Base-by-base conservation (phyloP, 2,329 filamentous ascomycete species). In the Lecanoromycetidae sp. region DNA sequence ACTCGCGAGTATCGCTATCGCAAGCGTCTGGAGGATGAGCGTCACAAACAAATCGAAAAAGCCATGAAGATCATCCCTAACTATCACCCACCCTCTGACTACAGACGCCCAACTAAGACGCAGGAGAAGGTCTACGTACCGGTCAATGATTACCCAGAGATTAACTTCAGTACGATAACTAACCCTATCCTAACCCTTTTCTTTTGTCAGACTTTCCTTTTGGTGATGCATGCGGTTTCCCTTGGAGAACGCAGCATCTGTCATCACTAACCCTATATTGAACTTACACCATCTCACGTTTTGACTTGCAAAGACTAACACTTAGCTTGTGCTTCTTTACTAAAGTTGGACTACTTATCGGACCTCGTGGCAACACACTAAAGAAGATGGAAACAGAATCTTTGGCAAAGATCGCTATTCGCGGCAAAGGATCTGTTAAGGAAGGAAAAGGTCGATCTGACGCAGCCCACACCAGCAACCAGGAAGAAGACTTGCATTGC, bases 81-180 rank as follows among this genome's bases (percentile, higher is more conserved):
- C 79, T 98, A 98, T 67, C 87, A 96, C 65, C 91, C 91, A 61
- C 91, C 91, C 50, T 86, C 90, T 76, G 91, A 98, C 67, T 98
- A 98, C 69, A 87, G 91, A 67, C 86, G 91, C 61, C 91, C 91
- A 54, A 96, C 90, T 66, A 98, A 98, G 84, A 98, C 91, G 65
- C 91, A 98, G 71, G 91, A 98, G 77, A 98, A 98, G 77, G 93
- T 98, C 84, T 98, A 98, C 67, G 91, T 98, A 68, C 91, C 91
- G 66, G 91, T 98, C 74, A 98, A 98, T 79, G 91, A 98, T 71
- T 98, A 98, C 69, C 91, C 91, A 76, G 91, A 98, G 71, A 96
- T 98, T 82, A 98, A 98, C 83, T 98, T 98, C 87, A 98, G 91
- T 98, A 95, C 90, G 90, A 90, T 91, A 88, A 82, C 88, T 94